Evolutionary conservation across 306 rosid species (phyloP).

Genomic region (Sesbania bispinosa): DNA sequence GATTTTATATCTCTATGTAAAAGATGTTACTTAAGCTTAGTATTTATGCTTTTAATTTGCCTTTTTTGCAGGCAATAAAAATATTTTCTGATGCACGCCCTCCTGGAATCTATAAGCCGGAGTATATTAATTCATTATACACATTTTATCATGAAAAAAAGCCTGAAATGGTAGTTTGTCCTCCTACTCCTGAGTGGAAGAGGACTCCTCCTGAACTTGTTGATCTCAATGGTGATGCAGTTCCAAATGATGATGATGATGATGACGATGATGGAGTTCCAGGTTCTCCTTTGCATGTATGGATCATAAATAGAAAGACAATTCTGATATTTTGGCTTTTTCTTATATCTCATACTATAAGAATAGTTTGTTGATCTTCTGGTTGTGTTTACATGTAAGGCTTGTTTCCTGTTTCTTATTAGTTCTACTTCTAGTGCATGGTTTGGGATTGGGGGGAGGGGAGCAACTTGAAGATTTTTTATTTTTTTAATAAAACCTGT

Average conservation of each 20-base stretch:
- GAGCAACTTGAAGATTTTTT: neutral
- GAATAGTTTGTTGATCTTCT: neutral
- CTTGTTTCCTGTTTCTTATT: neutral
- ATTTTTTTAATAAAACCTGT: neutral
- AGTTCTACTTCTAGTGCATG: neutral
- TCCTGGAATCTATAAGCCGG: constrained; percentile 97
- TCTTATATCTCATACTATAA: constrained; percentile 15
- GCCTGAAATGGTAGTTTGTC: constrained; percentile 75
- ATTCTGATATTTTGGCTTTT: constrained; percentile 11
- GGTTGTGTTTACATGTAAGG: neutral
- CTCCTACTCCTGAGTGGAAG: constrained; percentile 95
- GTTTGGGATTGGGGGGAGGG: neutral
- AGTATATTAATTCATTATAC: constrained; percentile 79
- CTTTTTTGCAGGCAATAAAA: constrained; percentile 70
- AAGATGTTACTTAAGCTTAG: neutral
- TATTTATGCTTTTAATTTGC: constrained; percentile 19
- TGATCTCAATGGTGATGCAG: constrained; percentile 95
- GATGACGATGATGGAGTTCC: constrained; percentile 74
- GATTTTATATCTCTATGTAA: constrained; percentile 8
- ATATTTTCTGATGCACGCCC: constrained; percentile 85
- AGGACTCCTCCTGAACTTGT: constrained; percentile 76
- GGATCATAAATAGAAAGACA: constrained; percentile 35
- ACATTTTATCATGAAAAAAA: constrained; percentile 81
- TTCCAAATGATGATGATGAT: constrained; percentile 48
- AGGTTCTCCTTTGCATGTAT: constrained; percentile 62